Conservation (phyloP, 345 rosid genomes). For the Heritiera littoralis region DNA sequence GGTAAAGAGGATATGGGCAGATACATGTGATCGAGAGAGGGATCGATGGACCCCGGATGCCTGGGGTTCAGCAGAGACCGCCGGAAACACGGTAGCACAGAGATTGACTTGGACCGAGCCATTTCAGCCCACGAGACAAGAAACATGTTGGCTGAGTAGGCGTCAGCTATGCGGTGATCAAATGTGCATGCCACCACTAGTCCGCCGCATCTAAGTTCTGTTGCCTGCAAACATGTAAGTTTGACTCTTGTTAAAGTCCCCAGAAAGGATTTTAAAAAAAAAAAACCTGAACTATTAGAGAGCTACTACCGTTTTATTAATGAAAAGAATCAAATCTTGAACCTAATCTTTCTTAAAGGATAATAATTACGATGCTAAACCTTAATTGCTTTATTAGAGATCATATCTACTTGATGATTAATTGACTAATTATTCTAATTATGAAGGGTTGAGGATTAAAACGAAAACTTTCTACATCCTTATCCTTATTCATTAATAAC, state of each 20-base stretch:
- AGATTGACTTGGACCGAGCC: slow-evolving; percentile 33
- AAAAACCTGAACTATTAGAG: background rate
- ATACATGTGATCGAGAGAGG: slow-evolving; percentile 41
- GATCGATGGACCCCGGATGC: slow-evolving; percentile 34
- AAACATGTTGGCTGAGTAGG: slow-evolving; percentile 62
- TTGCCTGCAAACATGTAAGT: slow-evolving; percentile 35
- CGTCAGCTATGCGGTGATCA: slow-evolving; percentile 67
- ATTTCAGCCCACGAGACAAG: slow-evolving; percentile 65
- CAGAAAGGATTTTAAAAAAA: background rate
- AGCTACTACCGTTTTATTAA: background rate
- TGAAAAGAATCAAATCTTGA: too few species aligned
- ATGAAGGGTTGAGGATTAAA: too few species aligned
- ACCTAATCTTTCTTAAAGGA: too few species aligned
- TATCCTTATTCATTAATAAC: too few species aligned
- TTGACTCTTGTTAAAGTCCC: background rate
- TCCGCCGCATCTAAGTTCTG: slow-evolving; percentile 54
- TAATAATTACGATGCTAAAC: too few species aligned
- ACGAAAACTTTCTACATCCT: too few species aligned
- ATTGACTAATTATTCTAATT: too few species aligned
- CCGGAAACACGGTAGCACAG: slow-evolving; percentile 46
- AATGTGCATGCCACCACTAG: slow-evolving; percentile 60
- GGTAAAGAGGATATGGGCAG: slow-evolving; percentile 40
- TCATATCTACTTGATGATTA: background rate
- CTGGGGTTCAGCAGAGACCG: slow-evolving; percentile 56
- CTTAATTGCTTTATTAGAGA: background rate